Evolutionary conservation across 2,329 filamentous ascomycete species (phyloP).

Genomic region (Nemania sp.): DNA sequence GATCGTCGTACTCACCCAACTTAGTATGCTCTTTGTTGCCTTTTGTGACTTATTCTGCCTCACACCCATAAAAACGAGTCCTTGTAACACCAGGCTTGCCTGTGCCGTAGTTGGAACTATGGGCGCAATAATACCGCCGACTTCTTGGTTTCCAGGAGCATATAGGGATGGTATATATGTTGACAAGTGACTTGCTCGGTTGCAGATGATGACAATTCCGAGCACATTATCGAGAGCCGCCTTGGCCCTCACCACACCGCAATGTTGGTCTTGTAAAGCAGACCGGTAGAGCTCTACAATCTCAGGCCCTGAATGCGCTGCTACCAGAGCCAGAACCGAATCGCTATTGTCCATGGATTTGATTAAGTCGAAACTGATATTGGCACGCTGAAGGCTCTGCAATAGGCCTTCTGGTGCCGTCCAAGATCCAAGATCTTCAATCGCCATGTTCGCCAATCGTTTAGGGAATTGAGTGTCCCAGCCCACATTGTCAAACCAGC

Average conservation of each 20-base stretch:
- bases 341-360: slow-evolving; percentile 82
- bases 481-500: slow-evolving; percentile 91
- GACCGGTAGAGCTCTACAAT: slow-evolving; percentile 83
- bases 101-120: slow-evolving; percentile 78
- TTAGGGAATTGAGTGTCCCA: slow-evolving; percentile 79
- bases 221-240: slow-evolving; percentile 74
- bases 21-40: slow-evolving; percentile 77
- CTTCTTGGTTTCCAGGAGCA: slow-evolving; percentile 65
- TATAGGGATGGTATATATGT: slow-evolving; percentile 77
- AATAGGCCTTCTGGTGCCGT: slow-evolving; percentile 80
- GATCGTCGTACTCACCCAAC: slow-evolving; percentile 73
- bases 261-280: slow-evolving; percentile 78
- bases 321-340: slow-evolving; percentile 79
- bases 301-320: slow-evolving; percentile 78
- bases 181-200: slow-evolving; percentile 74
- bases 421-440: slow-evolving; percentile 80
- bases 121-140: slow-evolving; percentile 83
- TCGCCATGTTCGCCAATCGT: slow-evolving; percentile 74
- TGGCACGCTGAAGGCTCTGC: slow-evolving; percentile 77
- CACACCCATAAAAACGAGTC: slow-evolving; percentile 82
- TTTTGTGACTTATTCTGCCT: slow-evolving; percentile 85
- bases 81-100: slow-evolving; percentile 77
- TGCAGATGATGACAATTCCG: slow-evolving; percentile 84
- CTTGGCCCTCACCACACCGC: slow-evolving; percentile 87
- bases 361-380: slow-evolving; percentile 84